Conservation (phyloP, 352 stramenopile species). For the Pseudoperonospora humuli region DNA sequence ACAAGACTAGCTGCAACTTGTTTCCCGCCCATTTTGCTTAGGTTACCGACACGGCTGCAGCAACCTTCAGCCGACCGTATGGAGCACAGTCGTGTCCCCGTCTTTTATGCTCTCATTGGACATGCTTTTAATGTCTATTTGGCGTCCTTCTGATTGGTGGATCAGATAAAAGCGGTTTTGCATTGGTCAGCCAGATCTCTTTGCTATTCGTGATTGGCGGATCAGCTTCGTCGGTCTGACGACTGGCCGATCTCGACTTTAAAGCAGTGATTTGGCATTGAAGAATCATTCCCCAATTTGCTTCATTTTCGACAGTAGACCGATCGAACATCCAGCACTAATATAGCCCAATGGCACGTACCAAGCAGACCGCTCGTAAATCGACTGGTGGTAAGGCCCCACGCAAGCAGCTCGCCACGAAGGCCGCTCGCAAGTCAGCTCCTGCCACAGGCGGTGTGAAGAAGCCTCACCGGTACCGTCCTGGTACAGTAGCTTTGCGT, state of each 20-base stretch:
- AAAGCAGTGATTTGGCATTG: neutral
- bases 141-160: slow-evolving; percentile 21
- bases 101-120: slow-evolving; percentile 23
- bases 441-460: slow-evolving; percentile 89
- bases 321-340: no score
- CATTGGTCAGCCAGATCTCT: slow-evolving; percentile 6
- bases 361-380: slow-evolving; percentile 95
- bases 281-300: slow-evolving; percentile 50
- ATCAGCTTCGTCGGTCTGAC: slow-evolving; percentile 1
- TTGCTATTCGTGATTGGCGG: slow-evolving; percentile 13
- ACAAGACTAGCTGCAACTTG: neutral
- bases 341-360: slow-evolving; percentile 95
- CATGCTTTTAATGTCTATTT: neutral
- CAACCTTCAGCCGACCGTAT: slow-evolving; percentile 8
- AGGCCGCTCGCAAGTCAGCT: slow-evolving; percentile 89
- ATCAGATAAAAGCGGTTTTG: neutral
- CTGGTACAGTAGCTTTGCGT: slow-evolving; percentile 87
- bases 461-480: slow-evolving; percentile 86
- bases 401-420: slow-evolving; percentile 90
- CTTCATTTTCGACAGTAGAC: slow-evolving; percentile 34
- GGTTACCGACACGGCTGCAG: no score
- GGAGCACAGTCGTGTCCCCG: slow-evolving; percentile 14
- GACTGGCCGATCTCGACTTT: neutral
- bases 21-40: slow-evolving; percentile 19
- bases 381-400: slow-evolving; percentile 91